A percentile compares a stretch with the other conserved stretches of the same genome.
Conservation (phyloP, 2,329 filamentous ascomycete species). For the Colletotrichum melonis region DNA sequence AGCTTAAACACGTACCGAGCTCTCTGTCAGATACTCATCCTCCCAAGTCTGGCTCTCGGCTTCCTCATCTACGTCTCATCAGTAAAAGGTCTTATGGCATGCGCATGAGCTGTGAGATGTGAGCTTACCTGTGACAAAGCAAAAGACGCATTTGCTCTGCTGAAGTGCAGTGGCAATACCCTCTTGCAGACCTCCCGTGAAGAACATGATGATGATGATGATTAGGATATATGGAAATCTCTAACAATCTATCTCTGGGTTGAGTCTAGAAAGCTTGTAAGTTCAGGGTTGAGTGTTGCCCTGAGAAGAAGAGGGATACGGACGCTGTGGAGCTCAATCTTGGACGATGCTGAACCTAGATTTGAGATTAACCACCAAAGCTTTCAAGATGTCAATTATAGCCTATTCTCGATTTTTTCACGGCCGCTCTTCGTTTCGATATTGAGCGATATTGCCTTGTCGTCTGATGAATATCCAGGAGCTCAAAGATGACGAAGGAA, state of each 20-base stretch:
- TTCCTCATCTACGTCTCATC: slow-evolving; percentile 66
- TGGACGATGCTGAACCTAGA: background rate
- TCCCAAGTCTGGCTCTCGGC: slow-evolving; percentile 81
- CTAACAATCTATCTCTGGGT: background rate
- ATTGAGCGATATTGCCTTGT: background rate
- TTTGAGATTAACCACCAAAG: background rate
- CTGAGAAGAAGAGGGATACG: background rate
- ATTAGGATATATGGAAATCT: too few relatives aligned
- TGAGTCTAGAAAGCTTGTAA: background rate
- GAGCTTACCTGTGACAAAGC: slow-evolving; percentile 80
- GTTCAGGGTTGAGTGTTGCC: background rate
- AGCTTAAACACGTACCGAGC: slow-evolving; percentile 56
- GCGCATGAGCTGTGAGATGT: background rate
- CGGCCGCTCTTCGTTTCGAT: background rate
- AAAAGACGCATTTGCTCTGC: slow-evolving; percentile 82
- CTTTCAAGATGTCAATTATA: background rate
- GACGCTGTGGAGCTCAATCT: background rate
- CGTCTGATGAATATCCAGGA: background rate
- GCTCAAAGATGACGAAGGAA: slow-evolving; percentile 21
- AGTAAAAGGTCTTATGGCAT: background rate
- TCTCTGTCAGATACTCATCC: slow-evolving; percentile 70
- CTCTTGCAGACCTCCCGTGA: slow-evolving; percentile 81
- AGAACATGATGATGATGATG: slow-evolving; percentile 73
- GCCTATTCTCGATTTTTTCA: background rate
- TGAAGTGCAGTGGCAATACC: slow-evolving; percentile 82